Percentiles rank a stretch among this genome's conserved stretches.
These are phyloP conservation scores for Grigorovia jiainica DNA, from an alignment of 805 yeast species.

Conservation along the genomic window DNA sequence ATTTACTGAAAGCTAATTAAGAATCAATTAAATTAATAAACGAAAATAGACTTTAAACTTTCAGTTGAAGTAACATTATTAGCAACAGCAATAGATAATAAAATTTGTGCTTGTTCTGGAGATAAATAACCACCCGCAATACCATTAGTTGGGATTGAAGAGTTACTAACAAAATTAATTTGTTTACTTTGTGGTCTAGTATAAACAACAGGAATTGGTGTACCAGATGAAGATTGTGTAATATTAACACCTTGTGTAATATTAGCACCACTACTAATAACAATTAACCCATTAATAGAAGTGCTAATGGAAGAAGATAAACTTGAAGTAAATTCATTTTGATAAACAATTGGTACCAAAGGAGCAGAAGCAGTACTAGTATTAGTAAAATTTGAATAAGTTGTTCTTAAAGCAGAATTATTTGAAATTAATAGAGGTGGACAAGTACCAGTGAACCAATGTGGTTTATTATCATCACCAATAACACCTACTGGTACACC, in stretches of 20 bases:
- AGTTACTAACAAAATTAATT: slow-evolving; percentile 10
- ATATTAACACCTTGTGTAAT: too few relatives aligned
- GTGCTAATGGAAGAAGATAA: slow-evolving; percentile 12
- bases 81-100: slow-evolving; percentile 21
- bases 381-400: slow-evolving; percentile 17
- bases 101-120: slow-evolving; percentile 26
- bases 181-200: slow-evolving; percentile 4
- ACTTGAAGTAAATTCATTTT: slow-evolving; percentile 14
- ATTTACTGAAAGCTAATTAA: background rate
- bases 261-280: slow-evolving; percentile 13
- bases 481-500: slow-evolving; percentile 24
- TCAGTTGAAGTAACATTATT: slow-evolving; percentile 15
- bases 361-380: slow-evolving; percentile 8
- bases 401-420: slow-evolving; percentile 16
- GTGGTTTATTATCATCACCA: slow-evolving; percentile 7
- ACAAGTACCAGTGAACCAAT: slow-evolving; percentile 20
- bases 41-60: slow-evolving; percentile 8
- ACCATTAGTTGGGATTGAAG: slow-evolving; percentile 16
- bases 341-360: slow-evolving; percentile 22
- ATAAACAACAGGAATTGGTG: slow-evolving; percentile 4
- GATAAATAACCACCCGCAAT: slow-evolving; percentile 26
- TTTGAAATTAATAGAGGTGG: slow-evolving; percentile 12
- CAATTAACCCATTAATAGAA: slow-evolving; percentile 19
- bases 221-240: background rate
- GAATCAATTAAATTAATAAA: background rate